Evolutionary conservation across 495 filamentous ascomycete genomes (phyloP), one percentile per base, ranked within the genome.

Genomic region (Podospora pseudopauciseta): DNA sequence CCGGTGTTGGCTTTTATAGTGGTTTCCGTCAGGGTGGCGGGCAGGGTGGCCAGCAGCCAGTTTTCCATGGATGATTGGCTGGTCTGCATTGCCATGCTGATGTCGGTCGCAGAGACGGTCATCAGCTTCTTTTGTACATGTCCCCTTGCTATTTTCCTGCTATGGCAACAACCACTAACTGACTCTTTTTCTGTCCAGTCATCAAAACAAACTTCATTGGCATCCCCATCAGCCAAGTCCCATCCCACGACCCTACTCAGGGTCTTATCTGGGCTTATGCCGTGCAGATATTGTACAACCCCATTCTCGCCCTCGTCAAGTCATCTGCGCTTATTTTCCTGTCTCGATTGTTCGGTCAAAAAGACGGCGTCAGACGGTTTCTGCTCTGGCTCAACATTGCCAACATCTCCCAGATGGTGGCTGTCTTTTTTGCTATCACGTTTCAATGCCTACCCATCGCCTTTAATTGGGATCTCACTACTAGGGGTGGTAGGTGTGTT

Each of bases 211-310:
- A 83, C 68, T 85, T 81, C 70, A 71, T 85, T 60, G 85, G 85
- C 39, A 80, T 85, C 44, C 82, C 83, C 63, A 30, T 68, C 20
- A 72, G 76, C 65, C 80, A 84, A 64, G 75, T 86, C 4, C 84
- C 84, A 15, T 77, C 70, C 5, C 76, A 79, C 56, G 76, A 81
- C 64, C 77, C 76, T 18, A 80, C 77, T 5, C 73, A 79, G 27
- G 80, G 73, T 7, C 70, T 80, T 57, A 78, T 80, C 56, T 83
- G 81, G 81, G 70, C 85, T 67, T 86, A 85, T 28, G 83, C 83
- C 3, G 83, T 86, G 20, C 86, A 90, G 70, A 80, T 89, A 34
- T 72, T 89, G 26, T 90, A 90, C 72, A 89, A 89, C 68, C 87
- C 87, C 0, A 83, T 88, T 66, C 76, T 91, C 49, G 82, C 87